These are phyloP conservation scores for Trametes maxima DNA, from an alignment of 768 basidiomycete genomes.

Conservation along the genomic window DNA sequence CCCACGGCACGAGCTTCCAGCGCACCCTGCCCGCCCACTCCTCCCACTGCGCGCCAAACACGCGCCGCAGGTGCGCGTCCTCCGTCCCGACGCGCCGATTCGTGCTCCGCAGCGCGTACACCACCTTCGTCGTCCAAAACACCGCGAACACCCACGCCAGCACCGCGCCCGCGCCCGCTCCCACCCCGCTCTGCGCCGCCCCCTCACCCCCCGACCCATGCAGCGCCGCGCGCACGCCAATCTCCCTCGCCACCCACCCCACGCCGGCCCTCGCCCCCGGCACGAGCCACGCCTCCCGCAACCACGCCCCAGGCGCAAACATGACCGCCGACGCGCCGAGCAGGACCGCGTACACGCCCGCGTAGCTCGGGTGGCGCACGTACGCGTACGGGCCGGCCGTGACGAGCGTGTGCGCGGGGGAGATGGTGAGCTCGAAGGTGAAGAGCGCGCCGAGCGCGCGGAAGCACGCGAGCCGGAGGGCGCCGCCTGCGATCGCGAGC, in stretches of 20 bases:
- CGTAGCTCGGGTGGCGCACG: conserved; percentile 46
- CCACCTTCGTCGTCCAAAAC: conserved; percentile 34
- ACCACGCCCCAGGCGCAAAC: conserved; percentile 29
- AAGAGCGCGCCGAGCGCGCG: conserved; percentile 40
- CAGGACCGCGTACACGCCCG: conserved; percentile 34
- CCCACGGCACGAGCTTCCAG: conserved; percentile 30
- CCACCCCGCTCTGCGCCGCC: neutral
- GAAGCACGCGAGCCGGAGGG: conserved; percentile 42
- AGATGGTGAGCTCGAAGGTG: conserved; percentile 45
- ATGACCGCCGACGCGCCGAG: conserved; percentile 27
- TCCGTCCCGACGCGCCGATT: conserved; percentile 30
- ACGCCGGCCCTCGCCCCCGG: neutral
- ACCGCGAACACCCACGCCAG: conserved; percentile 27
- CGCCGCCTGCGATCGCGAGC: conserved; percentile 32
- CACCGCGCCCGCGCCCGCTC: conserved; percentile 7
- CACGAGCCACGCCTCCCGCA: conserved; percentile 26
- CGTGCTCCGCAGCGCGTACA: conserved; percentile 32
- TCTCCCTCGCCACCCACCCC: neutral
- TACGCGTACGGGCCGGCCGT: conserved; percentile 42
- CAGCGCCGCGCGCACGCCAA: no score
- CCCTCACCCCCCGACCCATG: neutral
- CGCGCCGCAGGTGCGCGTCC: conserved; percentile 28
- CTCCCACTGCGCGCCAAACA: conserved; percentile 33
- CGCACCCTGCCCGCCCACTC: conserved; percentile 27
- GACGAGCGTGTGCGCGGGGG: conserved; percentile 39